These are phyloP conservation scores for Colletotrichum salicis DNA, from an alignment of 2,329 filamentous ascomycete genomes.

Conservation along the genomic window DNA sequence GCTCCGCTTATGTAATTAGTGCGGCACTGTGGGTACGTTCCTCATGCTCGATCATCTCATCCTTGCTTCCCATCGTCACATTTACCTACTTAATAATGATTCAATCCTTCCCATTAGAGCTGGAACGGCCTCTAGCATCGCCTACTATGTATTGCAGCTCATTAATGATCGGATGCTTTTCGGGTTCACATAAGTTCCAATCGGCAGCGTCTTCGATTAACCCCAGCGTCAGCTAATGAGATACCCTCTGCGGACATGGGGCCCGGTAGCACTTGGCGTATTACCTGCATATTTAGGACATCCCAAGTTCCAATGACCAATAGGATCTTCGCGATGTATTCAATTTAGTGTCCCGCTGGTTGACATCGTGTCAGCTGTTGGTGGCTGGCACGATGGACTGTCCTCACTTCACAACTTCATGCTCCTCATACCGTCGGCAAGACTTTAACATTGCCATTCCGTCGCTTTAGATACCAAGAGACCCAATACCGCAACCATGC, in stretches of 20 bases:
- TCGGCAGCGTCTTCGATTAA: not conserved
- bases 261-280: not conserved
- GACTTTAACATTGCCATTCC: not conserved
- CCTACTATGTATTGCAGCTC: too few relatives aligned
- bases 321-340: not conserved
- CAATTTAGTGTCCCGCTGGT: not conserved
- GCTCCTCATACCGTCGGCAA: not conserved
- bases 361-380: not conserved
- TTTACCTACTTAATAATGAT: too few relatives aligned
- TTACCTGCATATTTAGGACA: not conserved
- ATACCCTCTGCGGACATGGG: not conserved
- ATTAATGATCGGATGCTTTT: too few relatives aligned
- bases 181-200: too few relatives aligned
- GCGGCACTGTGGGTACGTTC: not conserved
- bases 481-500: not conserved
- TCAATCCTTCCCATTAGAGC: too few relatives aligned
- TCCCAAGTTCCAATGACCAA: not conserved
- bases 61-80: not conserved
- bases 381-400: not conserved
- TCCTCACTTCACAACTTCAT: not conserved
- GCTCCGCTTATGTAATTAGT: slow-evolving; percentile 1
- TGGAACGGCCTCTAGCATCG: too few relatives aligned
- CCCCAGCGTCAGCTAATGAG: not conserved
- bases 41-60: too few relatives aligned
- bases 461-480: not conserved